phyloP scores from a whole-genome alignment of 805 yeast species.

The Barnettozyma wickerhamii region DNA sequence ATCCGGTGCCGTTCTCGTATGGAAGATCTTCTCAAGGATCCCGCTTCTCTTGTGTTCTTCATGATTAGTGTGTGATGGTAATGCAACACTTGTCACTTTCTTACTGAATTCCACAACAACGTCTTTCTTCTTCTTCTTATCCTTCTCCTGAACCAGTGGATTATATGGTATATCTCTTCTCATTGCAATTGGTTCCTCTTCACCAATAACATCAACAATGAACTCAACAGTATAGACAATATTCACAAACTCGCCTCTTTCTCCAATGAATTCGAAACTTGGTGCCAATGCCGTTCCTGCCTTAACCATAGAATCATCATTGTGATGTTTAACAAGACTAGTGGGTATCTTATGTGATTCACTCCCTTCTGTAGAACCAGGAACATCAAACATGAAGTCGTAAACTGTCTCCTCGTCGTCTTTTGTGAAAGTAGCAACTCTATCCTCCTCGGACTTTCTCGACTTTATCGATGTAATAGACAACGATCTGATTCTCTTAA shows the following conservation, averaged over 20 bases:
- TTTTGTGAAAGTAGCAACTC: too few species aligned
- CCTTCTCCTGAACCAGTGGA: background rate
- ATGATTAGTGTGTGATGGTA: background rate
- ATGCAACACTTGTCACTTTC: background rate
- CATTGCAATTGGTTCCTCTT: background rate
- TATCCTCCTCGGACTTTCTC: background rate
- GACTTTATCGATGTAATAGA: background rate
- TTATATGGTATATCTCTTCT: background rate
- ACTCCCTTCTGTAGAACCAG: background rate
- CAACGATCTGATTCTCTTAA: background rate
- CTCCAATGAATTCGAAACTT: background rate
- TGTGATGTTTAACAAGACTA: too few species aligned
- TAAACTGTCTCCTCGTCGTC: background rate
- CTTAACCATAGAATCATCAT: too few species aligned
- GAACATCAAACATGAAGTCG: background rate
- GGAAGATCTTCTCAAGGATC: background rate
- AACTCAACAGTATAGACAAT: background rate
- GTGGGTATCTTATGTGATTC: background rate
- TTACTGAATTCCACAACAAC: background rate
- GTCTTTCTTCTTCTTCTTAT: background rate
- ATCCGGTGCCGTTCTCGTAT: background rate
- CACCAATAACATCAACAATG: background rate
- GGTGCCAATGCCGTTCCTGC: background rate
- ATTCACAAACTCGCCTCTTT: background rate
- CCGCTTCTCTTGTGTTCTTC: background rate